Evolutionary conservation across 208 protist species (phyloP).

Genomic region (Endotrypanum monterogeii): DNA sequence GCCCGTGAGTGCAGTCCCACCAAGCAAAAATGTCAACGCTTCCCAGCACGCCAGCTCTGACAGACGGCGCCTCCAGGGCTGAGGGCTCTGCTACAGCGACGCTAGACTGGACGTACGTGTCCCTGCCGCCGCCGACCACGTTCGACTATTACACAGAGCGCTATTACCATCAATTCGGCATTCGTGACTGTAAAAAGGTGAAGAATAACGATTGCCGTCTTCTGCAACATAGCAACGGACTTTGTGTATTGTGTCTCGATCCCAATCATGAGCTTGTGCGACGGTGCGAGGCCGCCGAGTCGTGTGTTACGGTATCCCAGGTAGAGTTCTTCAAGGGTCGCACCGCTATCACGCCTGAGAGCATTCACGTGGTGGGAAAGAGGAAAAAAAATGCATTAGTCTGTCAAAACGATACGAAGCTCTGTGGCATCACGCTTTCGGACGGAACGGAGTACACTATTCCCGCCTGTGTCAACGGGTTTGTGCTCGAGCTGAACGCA

Average conservation of each 20-base stretch:
- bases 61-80: background rate
- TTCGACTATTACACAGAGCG: conserved; percentile 85
- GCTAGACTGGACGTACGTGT: conserved; percentile 29
- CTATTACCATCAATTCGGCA: conserved; percentile 79
- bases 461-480: conserved; percentile 80
- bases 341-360: conserved; percentile 41
- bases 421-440: conserved; percentile 61
- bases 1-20: background rate
- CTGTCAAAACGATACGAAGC: conserved; percentile 78
- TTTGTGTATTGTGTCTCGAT: conserved; percentile 81
- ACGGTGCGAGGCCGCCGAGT: conserved; percentile 5
- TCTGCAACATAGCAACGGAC: conserved; percentile 86
- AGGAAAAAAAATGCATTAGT: conserved; percentile 83
- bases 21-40: background rate
- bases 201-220: conserved; percentile 73
- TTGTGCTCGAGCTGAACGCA: conserved; percentile 80
- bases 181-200: conserved; percentile 67
- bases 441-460: conserved; percentile 59
- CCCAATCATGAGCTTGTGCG: conserved; percentile 52
- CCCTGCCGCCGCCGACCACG: conserved; percentile 28
- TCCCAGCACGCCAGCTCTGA: background rate
- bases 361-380: conserved; percentile 77
- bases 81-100: background rate
- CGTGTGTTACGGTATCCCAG: conserved; percentile 12
- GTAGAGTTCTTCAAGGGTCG: conserved; percentile 47